Base-by-base conservation (phyloP, 768 basidiomycete species). In the Pholiota microspora region DNA sequence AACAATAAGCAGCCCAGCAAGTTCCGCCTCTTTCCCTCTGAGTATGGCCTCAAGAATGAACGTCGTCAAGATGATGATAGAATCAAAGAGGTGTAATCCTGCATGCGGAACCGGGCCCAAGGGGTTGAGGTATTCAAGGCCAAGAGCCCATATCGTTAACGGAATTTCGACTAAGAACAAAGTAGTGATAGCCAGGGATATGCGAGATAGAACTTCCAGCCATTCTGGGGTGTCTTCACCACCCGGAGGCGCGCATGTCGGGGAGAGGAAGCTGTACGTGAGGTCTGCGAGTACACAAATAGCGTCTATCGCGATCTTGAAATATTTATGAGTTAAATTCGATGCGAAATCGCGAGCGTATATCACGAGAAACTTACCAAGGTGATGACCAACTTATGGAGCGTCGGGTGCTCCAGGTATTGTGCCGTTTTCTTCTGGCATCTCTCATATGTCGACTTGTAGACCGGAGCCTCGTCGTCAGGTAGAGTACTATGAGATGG, bases 111-210 rank as follows among this genome's bases (percentile, higher is more conserved):
- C 67, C 5, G 64, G 67, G n/a, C 73, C 77, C 55, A 81, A 76
- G 3, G 92, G 91, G 60, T 83, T 75, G 64, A 86, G 88, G 64
- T 74, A 85, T 29, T 68, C 62, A n/a, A 64, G 42, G 6, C 91
- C 89, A 27, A 89, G 77, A 0, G 86, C 80, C 81, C 82, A 90
- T 10, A 88, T 54, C 1, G 81, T 71, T 44, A 89, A 55, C 2
- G 90, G 87, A 49, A 93, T 88, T 82, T 93, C 92, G 56, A 85
- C 24, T 28, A 93, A 66, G 78, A 93, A 92, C 65, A 89, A 64
- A 4, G 80, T 78, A 53, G 85, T 89, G 48, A 93, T 92, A 42
- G 55, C 64, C 35, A 89, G 77, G 4, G 89, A 92, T 49, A 87
- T 68, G 51, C 79, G 73, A 6, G 84, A 70, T 29, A 90, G 70